Evolutionary conservation across 441 rosid species (phyloP), one percentile per base, ranked within the genome.

Genomic region (Hura crepitans): DNA sequence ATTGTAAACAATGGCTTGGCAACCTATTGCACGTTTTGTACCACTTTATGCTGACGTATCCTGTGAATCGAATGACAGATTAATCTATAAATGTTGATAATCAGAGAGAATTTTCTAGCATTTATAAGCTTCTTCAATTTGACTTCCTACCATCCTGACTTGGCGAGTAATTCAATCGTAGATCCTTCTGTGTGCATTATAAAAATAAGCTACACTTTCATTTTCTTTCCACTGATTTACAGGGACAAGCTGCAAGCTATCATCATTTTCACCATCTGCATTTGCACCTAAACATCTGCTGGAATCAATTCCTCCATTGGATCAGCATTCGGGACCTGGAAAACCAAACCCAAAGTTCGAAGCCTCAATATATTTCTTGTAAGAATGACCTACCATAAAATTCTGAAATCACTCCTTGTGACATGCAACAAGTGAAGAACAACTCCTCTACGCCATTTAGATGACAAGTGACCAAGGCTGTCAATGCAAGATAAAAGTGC

Each of bases 401-500:
- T 85, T 30, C 70, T 67, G 66, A 89, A 91, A 30, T 87, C 83
- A 6, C 80, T 83, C 59, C 97, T 79, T 0, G 92, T 89, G 64
- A 91, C 93, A 54, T 81, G 78, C n/a, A 91, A 78, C n/a, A 76
- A 22, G 61, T 80, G 89, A 15, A 91, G 89, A 50, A 82, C 81
- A 22, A 91, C 62, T 30, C 92, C 93, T 73, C 97, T 96, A 4
- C 85, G 68, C 87, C 86, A 85, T 80, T 85, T 86, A 33, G 96
- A 86, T 65, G 89, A 74, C 56, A 89, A 81, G 14, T 69, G 62
- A 46, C 97, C 97, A 22, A 91, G 76, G 73, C 88, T 87, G 63
- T 90, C 96, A 2, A 91, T 89, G 78, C 89, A 85, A 94, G 85
- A 89, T 31, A 89, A 65, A 31, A 91, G 79, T 35, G 97, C 97